Evolutionary conservation across 257 asterid genomes (phyloP), one percentile per base, ranked within the genome.

Genomic region (Przewalskia tangutica): DNA sequence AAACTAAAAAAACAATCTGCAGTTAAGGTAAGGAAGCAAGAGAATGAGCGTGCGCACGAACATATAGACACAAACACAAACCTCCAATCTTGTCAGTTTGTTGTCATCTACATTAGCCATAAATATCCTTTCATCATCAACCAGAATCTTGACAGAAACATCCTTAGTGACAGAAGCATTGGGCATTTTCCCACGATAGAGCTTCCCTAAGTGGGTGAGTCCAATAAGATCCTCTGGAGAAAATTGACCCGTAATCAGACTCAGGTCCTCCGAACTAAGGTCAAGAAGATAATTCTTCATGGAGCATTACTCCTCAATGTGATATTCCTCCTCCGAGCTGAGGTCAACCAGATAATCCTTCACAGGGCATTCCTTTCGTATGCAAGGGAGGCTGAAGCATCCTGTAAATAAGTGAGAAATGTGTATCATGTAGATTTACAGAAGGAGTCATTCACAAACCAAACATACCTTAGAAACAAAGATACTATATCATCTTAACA

Each of bases 181-280:
- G 3, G 16, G 13, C 48, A 77, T 77, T 16, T 32, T 77, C 53
- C 81, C 81, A 36, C 81, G 81, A 60, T 77, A 77, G 32, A 77
- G 51, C 10, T 77, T 55, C 13, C 81, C 68, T 34, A 77, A 55
- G 53, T 55, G 20, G 68, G 81, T 56, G 53, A 18, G 3, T 9
- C 70, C 70, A 17, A 77, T 14, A 17, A 77, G 38, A 54, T 54
- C 56, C 7, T 56, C 13, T 0, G 6, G 34, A n/a, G 70, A 55
- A 78, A 38, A 78, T 78, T 34, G 40, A 6, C 12, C 2, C 0
- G 40, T 78, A 48, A 64, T 40, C 8, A 1, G 55, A 42, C 4
- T 0, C 14, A 40, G 36, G 9, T 68, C 34, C 34, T 68, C 36
- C 14, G 16, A 44, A 8, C 36, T 42, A 54, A 70, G n/a, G 7